A percentile compares a stretch with the other conserved stretches of the same genome.
Conservation (phyloP, 345 rosid species). For the Corchorus olitorius region DNA sequence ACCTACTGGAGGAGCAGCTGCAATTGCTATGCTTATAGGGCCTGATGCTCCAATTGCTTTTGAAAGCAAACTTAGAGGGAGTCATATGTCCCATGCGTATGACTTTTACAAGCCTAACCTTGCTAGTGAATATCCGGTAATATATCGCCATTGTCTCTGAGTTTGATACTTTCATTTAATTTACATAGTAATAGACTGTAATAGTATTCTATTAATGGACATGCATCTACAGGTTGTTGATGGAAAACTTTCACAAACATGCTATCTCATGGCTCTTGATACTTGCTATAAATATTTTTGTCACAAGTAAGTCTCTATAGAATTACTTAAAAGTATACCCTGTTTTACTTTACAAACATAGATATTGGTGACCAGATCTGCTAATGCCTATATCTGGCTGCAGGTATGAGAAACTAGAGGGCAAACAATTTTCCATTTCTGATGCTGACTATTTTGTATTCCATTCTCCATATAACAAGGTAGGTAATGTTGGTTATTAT, state of each 20-base stretch:
- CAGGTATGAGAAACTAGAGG: constrained; percentile 86
- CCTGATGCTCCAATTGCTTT: constrained; percentile 93
- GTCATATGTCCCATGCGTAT: constrained; percentile 96
- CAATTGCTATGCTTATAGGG: constrained; percentile 89
- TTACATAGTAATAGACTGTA: neutral
- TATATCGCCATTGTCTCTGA: constrained; percentile 2
- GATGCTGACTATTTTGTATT: constrained; percentile 85
- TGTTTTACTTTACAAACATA: constrained; percentile 5
- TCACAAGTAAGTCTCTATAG: constrained; percentile 60
- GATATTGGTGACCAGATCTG: constrained; percentile 10
- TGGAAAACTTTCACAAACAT: constrained; percentile 98
- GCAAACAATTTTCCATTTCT: constrained; percentile 75
- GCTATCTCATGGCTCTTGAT: constrained; percentile 98
- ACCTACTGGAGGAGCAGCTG: constrained; percentile 99
- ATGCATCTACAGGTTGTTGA: constrained; percentile 81
- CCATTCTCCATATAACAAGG: constrained; percentile 99
- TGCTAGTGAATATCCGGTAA: constrained; percentile 99
- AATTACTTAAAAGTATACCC: neutral
- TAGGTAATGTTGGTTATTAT: constrained; percentile 24
- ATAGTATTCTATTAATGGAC: constrained; percentile 3
- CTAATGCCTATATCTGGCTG: constrained; percentile 19
- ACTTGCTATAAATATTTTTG: constrained; percentile 83
- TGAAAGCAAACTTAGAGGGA: constrained; percentile 94
- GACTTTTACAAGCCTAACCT: constrained; percentile 99
- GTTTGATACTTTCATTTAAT: neutral